phyloP scores from a whole-genome alignment of 164 flowering plant genomes.

The Houttuynia cordata region DNA sequence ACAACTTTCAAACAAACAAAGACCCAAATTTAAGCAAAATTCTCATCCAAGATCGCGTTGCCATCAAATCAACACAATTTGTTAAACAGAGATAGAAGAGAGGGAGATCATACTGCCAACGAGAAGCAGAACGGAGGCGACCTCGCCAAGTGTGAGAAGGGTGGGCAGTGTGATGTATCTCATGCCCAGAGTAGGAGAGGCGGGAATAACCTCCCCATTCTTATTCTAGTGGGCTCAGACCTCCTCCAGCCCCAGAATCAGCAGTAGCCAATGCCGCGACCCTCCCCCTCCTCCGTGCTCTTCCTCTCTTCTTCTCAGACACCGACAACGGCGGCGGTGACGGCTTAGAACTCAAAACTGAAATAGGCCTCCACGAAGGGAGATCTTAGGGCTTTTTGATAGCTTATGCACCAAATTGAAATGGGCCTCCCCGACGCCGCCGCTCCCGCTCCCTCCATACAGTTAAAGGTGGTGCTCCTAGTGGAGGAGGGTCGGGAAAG shows the following conservation, averaged over 20 bases:
- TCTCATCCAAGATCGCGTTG: neutral
- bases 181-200: neutral
- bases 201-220: no score
- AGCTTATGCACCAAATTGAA: neutral
- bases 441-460: neutral
- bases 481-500: neutral
- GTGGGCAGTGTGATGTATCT: conserved; percentile 76
- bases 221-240: neutral
- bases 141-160: conserved; percentile 65
- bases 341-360: neutral
- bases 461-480: no score
- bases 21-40: no score
- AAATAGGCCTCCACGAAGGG: neutral
- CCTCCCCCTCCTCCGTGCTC: neutral
- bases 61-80: no score
- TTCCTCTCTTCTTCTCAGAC: no score
- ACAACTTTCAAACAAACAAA: no score
- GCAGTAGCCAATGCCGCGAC: neutral
- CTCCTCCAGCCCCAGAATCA: conserved; percentile 1
- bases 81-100: neutral
- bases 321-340: neutral
- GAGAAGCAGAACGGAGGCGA: conserved; percentile 75
- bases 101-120: conserved; percentile 37
- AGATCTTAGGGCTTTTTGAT: neutral
- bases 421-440: neutral